phyloP scores from a whole-genome alignment of 169 alveolate genomes.

The Miamiensis avidus region DNA sequence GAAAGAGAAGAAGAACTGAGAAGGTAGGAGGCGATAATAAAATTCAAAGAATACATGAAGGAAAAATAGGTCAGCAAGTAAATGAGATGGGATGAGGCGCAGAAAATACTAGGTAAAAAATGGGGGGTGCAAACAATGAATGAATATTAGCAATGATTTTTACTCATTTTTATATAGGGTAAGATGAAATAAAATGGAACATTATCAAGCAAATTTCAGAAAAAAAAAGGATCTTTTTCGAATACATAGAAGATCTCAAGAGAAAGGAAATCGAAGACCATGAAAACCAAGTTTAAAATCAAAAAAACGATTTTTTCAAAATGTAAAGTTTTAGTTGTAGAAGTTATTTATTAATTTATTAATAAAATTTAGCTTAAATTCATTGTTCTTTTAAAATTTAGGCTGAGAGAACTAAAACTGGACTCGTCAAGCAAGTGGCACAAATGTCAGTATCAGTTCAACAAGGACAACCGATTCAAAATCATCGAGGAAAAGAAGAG shows the following conservation, averaged over 20 bases:
- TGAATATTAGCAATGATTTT: no score
- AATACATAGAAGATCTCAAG: conserved; percentile 22
- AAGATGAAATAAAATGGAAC: conserved; percentile 34
- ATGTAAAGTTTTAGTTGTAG: conserved; percentile 31
- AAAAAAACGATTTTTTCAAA: conserved; percentile 41
- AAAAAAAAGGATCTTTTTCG: conserved; percentile 39
- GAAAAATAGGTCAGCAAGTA: background rate
- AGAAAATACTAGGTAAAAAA: background rate
- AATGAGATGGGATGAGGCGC: conserved; percentile 27
- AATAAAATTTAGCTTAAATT: no score
- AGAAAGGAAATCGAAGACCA: conserved; percentile 32
- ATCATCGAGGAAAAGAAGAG: conserved; percentile 32
- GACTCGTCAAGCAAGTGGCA: background rate
- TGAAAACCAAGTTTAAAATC: conserved; percentile 27
- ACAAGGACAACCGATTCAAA: background rate
- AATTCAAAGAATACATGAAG: conserved; percentile 17
- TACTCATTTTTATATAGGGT: background rate
- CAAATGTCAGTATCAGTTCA: background rate
- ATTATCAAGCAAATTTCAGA: conserved; percentile 28
- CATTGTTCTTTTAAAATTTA: no score
- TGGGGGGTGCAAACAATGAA: background rate
- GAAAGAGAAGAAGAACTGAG: background rate
- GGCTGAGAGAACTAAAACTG: background rate
- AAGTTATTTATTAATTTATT: no score
- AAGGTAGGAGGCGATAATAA: conserved; percentile 2